Percentiles rank a stretch among this genome's conserved stretches.
phyloP scores from a whole-genome alignment of 495 filamentous ascomycete species.

The Penicillium canariense region DNA sequence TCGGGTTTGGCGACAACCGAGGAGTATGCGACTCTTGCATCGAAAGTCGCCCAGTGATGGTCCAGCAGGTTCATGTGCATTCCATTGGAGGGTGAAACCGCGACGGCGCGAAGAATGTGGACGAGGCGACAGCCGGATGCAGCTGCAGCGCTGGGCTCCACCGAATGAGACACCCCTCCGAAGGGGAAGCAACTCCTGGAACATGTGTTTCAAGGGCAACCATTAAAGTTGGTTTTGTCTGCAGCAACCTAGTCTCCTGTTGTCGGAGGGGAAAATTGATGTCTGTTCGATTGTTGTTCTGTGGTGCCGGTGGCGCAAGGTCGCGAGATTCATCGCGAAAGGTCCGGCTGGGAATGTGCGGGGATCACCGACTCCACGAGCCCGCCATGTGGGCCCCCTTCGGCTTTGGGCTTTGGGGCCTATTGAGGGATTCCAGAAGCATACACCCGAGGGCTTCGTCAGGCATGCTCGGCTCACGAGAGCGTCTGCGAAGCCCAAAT shows the following conservation, averaged over 20 bases:
- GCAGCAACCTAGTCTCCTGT: not conserved
- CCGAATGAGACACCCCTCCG: not conserved
- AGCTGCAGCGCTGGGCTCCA: not conserved
- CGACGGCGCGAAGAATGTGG: slow-evolving; percentile 11
- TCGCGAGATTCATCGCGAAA: not conserved
- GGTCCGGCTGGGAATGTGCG: not conserved
- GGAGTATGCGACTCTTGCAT: slow-evolving; percentile 15
- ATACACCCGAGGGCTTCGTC: not conserved
- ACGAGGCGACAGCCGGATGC: slow-evolving; percentile 8
- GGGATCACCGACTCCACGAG: not conserved
- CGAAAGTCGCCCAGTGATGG: slow-evolving; percentile 2
- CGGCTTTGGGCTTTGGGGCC: not conserved
- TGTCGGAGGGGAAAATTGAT: no score
- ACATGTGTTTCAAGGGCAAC: not conserved
- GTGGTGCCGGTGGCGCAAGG: no score
- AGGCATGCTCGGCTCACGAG: not conserved
- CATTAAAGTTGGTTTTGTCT: not conserved
- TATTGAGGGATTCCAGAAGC: slow-evolving; percentile 1
- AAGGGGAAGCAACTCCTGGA: slow-evolving; percentile 3
- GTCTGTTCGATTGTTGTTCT: not conserved
- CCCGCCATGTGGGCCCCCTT: slow-evolving; percentile 1
- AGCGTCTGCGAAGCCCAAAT: not conserved
- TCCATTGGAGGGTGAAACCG: slow-evolving; percentile 7
- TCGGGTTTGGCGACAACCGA: not conserved
- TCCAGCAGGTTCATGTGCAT: slow-evolving; percentile 11